These are phyloP conservation scores for Xylaria grammica DNA, from an alignment of 495 filamentous ascomycete species.

Conservation along the genomic window DNA sequence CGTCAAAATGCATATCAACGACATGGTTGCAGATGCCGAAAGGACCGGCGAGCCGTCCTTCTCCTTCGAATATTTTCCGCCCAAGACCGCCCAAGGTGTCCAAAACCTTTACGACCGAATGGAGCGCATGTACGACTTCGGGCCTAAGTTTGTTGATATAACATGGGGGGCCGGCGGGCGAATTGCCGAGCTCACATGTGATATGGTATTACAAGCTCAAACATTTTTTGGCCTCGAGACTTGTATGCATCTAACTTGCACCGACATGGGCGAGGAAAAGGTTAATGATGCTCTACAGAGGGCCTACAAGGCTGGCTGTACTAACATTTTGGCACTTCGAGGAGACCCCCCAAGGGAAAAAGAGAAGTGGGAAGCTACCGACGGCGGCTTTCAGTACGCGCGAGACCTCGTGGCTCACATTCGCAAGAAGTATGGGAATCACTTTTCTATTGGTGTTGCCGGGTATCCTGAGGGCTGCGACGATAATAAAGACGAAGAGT, in stretches of 20 bases:
- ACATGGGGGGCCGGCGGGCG: constrained; percentile 98
- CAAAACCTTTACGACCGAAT: constrained; percentile 99
- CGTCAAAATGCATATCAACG: constrained; percentile 77
- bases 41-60: constrained; percentile 78
- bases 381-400: constrained; percentile 88
- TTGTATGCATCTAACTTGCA: constrained; percentile 99
- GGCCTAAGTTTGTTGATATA: constrained; percentile 95
- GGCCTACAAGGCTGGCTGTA: constrained; percentile 94
- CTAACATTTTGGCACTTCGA: constrained; percentile 93
- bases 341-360: constrained; percentile 95
- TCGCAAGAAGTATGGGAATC: constrained; percentile 83
- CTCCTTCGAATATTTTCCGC: constrained; percentile 99
- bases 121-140: constrained; percentile 96
- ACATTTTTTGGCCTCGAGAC: constrained; percentile 97
- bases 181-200: constrained; percentile 87
- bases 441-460: constrained; percentile 97
- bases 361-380: constrained; percentile 87
- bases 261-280: constrained; percentile 92
- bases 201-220: constrained; percentile 97
- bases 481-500: constrained; percentile 83
- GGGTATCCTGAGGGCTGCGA: constrained; percentile 97
- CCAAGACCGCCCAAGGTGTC: constrained; percentile 98
- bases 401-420: constrained; percentile 95
- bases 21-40: constrained; percentile 87
- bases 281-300: constrained; percentile 86